Evolutionary conservation across 1,139 yeast genomes (phyloP), one percentile per base, ranked within the genome.

Genomic region (Saccharomyces hybrid): DNA sequence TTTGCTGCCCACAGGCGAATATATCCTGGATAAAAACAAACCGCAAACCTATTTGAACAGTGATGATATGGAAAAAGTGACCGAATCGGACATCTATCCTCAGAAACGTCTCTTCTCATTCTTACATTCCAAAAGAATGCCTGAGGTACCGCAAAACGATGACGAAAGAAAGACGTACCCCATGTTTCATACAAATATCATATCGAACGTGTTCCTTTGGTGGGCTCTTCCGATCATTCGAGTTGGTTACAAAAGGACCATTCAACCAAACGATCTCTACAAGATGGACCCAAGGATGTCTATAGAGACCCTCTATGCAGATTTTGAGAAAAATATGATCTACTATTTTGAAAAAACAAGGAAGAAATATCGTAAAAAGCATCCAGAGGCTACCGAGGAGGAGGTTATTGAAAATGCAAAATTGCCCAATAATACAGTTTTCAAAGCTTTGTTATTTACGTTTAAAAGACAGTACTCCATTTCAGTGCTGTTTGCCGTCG

Each of bases 231-330:
- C 88, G 0, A 57, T 84, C 2, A 63, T 86, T 63, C 75, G 71
- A 42, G 79, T 78, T 2, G 95, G 95, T 1, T 87, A 86, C 65
- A 76, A 77, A 55, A 76, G 95, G 62, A 83, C 88, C 0, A 69
- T 87, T 38, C 81, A 80, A 52, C 81, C 83, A 5, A 77, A 79
- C 53, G 95, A 87, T 68, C 68, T 87, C 55, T 86, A 74, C 69
- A 71, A 71, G 48, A 73, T 86, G 54, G 77, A 80, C 12, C 77
- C 75, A 9, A 78, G 80, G 21, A 70, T 81, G 59, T 74, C 78
- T 52, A 82, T 85, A 12, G 82, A 82, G 29, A 69, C 59, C 44
- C 67, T 80, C 56, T 71, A 79, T 27, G 70, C 63, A 2, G 64
- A 57, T 12, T 80, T 82, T 56, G 69, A 74, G 46, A 54, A 54